These are phyloP conservation scores for Pseudopithomyces chartarum DNA, from an alignment of 2,329 filamentous ascomycete species.

Conservation along the genomic window DNA sequence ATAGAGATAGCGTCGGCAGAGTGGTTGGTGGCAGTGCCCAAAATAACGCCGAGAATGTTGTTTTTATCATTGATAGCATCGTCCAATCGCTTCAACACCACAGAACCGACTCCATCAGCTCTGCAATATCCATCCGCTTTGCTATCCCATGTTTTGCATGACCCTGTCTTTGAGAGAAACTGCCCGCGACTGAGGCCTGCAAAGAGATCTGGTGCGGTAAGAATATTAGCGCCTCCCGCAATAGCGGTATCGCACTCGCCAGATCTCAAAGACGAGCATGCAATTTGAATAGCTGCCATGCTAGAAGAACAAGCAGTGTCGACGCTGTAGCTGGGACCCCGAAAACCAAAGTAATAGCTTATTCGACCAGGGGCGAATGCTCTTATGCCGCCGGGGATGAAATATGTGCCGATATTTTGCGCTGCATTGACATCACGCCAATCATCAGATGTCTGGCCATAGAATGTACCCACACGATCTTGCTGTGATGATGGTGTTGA, in stretches of 20 bases:
- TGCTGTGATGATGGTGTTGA: slow-evolving; percentile 21
- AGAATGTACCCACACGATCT: slow-evolving; percentile 22
- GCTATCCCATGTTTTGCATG: slow-evolving; percentile 35
- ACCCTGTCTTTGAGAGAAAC: slow-evolving; percentile 31
- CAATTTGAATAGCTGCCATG: slow-evolving; percentile 18
- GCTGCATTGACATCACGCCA: slow-evolving; percentile 24
- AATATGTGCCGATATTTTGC: slow-evolving; percentile 18
- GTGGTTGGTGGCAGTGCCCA: slow-evolving; percentile 38
- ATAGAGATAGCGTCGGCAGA: slow-evolving; percentile 40
- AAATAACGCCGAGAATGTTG: slow-evolving; percentile 33
- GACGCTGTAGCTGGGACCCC: slow-evolving; percentile 48
- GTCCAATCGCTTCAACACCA: slow-evolving; percentile 34
- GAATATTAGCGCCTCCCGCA: slow-evolving; percentile 26
- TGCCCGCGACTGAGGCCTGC: slow-evolving; percentile 23
- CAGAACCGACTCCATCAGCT: slow-evolving; percentile 30
- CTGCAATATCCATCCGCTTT: slow-evolving; percentile 32
- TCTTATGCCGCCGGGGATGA: slow-evolving; percentile 56
- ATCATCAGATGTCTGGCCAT: slow-evolving; percentile 21
- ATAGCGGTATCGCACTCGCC: slow-evolving; percentile 34
- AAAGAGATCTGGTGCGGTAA: slow-evolving; percentile 36
- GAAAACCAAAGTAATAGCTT: slow-evolving; percentile 40
- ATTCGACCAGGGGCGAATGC: slow-evolving; percentile 53
- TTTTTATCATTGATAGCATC: slow-evolving; percentile 27
- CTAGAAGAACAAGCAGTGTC: slow-evolving; percentile 39
- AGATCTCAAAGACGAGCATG: slow-evolving; percentile 31